These are phyloP conservation scores for Metarhizium robertsii DNA, from an alignment of 2,329 filamentous ascomycete species.

Conservation along the genomic window DNA sequence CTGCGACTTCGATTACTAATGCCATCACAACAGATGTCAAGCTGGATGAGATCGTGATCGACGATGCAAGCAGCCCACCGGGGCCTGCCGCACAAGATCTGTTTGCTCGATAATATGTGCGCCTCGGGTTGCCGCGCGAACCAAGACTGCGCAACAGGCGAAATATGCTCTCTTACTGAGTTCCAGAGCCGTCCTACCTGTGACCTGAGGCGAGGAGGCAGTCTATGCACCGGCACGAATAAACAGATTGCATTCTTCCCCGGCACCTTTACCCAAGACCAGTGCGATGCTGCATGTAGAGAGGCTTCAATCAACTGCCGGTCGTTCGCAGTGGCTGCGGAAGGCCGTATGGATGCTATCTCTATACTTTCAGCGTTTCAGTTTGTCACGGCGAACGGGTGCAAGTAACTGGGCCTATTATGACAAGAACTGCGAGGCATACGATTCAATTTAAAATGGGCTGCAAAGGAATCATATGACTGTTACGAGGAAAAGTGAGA, in stretches of 20 bases:
- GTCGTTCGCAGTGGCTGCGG: background rate
- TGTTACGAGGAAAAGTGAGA: too few relatives aligned
- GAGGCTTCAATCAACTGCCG: background rate
- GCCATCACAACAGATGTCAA: background rate
- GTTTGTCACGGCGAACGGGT: background rate
- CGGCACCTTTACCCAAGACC: background rate
- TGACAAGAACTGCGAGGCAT: background rate
- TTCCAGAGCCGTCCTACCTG: background rate
- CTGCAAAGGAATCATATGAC: too few relatives aligned
- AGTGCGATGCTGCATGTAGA: background rate
- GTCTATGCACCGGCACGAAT: background rate
- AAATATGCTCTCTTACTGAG: too few relatives aligned
- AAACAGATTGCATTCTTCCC: background rate
- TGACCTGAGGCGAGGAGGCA: background rate
- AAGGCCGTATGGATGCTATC: background rate
- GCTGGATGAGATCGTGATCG: too few relatives aligned
- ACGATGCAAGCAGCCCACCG: too few relatives aligned
- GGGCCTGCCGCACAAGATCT: too few relatives aligned
- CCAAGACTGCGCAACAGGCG: too few relatives aligned
- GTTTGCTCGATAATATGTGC: too few relatives aligned
- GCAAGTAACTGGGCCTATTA: background rate
- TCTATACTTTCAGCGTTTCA: background rate
- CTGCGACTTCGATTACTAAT: background rate
- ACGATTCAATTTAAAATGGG: too few relatives aligned
- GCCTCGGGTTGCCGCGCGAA: too few relatives aligned